Evolutionary conservation across 176 grass and related monocot genomes (phyloP).

Genomic region (Aegilops longissima): DNA sequence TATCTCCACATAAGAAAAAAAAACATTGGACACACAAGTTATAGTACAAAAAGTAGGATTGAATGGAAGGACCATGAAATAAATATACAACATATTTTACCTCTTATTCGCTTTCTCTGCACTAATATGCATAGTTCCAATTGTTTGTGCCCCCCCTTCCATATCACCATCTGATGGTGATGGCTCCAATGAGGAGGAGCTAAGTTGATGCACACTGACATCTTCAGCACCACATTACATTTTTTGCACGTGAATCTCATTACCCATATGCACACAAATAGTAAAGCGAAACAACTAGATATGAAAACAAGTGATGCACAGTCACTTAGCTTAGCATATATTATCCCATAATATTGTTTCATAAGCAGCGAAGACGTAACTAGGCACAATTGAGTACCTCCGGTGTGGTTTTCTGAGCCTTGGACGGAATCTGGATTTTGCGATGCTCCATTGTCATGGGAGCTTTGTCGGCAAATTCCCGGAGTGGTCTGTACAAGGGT

Average conservation of each 20-base stretch:
- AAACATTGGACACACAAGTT: neutral
- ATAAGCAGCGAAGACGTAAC: neutral
- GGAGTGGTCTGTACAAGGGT: constrained; percentile 1
- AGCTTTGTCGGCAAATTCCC: neutral
- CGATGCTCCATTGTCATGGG: neutral
- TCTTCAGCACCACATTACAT: constrained; percentile 22
- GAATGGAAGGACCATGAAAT: neutral
- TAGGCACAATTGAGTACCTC: constrained; percentile 24
- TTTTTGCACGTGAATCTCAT: constrained; percentile 16
- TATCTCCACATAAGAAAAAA: neutral
- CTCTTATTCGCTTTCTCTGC: constrained; percentile 60
- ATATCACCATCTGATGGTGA: constrained; percentile 65
- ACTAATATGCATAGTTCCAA: constrained; percentile 44
- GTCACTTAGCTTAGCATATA: neutral
- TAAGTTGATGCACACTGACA: constrained; percentile 34
- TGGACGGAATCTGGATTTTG: neutral
- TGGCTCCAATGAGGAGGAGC: constrained; percentile 55
- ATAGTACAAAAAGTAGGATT: neutral
- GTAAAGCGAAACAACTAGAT: neutral
- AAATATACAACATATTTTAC: constrained; percentile 31
- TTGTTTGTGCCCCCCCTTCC: constrained; percentile 54
- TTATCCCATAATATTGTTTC: neutral
- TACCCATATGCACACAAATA: neutral
- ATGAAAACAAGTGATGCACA: neutral
- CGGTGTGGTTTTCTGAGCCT: neutral